These are phyloP conservation scores for Scutellaria barbata DNA, from an alignment of 257 asterid species.

Conservation along the genomic window DNA sequence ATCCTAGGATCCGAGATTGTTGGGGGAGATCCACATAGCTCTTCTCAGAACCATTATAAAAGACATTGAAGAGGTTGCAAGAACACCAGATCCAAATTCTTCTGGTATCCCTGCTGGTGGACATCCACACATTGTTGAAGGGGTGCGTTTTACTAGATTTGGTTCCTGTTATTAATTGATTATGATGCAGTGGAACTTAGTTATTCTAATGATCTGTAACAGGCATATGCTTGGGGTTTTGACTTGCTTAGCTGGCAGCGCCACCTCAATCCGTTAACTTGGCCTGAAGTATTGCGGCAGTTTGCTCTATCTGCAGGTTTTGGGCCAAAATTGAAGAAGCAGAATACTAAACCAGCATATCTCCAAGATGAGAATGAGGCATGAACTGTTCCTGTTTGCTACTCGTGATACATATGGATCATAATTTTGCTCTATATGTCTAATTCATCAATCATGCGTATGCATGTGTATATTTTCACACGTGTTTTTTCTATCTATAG, in stretches of 20 bases:
- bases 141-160: constrained; percentile 54
- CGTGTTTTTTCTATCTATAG: neutral
- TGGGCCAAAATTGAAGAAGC: constrained; percentile 80
- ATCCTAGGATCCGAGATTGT: constrained; percentile 77
- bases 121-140: constrained; percentile 80
- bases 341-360: constrained; percentile 40
- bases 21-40: constrained; percentile 86
- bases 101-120: constrained; percentile 72
- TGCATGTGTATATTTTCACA: neutral
- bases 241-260: constrained; percentile 83
- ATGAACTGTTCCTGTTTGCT: constrained; percentile 36
- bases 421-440: constrained; percentile 1
- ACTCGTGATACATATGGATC: constrained; percentile 17
- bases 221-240: constrained; percentile 97
- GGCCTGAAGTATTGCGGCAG: constrained; percentile 96
- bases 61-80: constrained; percentile 86
- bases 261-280: constrained; percentile 75
- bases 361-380: constrained; percentile 70
- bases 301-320: constrained; percentile 91
- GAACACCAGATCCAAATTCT: constrained; percentile 65
- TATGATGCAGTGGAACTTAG: constrained; percentile 29
- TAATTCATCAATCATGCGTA: constrained; percentile 1
- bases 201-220: constrained; percentile 38
- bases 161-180: constrained; percentile 25
- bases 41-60: constrained; percentile 69